Base-by-base conservation (phyloP, 2,329 filamentous ascomycete species). In the Allantophomopsis lycopodina region DNA sequence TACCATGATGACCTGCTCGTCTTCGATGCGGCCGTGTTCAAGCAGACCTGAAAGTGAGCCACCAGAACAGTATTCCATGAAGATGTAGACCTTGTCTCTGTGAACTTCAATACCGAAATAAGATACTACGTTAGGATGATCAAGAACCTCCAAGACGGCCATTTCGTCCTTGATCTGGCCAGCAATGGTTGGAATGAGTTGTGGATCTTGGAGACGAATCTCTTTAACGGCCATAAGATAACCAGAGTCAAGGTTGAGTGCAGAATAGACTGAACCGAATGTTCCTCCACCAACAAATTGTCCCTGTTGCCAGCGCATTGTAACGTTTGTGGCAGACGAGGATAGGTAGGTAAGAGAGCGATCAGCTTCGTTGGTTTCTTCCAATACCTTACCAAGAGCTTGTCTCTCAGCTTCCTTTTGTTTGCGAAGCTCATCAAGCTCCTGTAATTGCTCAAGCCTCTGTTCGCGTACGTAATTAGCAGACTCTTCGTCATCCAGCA, bases 161-260 rank as follows among this genome's bases (percentile, higher is more conserved):
- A 98, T 96, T 59, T 98, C 91, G 54, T 98, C 91, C 46, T 82
- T 79, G 56, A 98, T 96, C 56, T 96, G 88, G 40, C 81, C 79
- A 8, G 91, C 88, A 55, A 96, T 89, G 39, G 84, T 86, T 5
- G 91, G 91, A 44, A 98, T 95, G 46, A 94, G 70, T 58, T 95
- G 91, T 30, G 91, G 91, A 57, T 98, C 91, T 61, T 96, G 91
- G 20, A 98, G 70, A 44, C 91, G 81, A 50, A 98, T 98, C 61
- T 98, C 91, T 62, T 98, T 98, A 49, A 98, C 91, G 3, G 91
- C 91, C 89, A 98, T 96, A 44, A 96, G 64, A 55, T 94, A 87
- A 42, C 89, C 89, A 18, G 86, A 89, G 62, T 98, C 93, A 39
- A 98, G 68, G 55, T 98, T 95, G 73, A 96, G 94, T 28, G 88